Conservation (phyloP, 257 asterid genomes). For the Nemophila menziesii region DNA sequence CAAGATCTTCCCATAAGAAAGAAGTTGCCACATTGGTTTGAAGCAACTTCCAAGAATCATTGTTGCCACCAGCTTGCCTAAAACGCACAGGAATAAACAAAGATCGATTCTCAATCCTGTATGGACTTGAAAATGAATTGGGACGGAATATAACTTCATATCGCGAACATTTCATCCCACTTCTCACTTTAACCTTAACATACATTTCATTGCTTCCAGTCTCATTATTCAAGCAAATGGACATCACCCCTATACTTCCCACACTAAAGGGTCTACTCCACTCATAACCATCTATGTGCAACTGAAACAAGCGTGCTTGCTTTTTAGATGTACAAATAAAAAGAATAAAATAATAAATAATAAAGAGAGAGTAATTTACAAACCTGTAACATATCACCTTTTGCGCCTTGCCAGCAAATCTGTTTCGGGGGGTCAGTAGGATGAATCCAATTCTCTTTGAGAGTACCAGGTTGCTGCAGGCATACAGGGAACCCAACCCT, state of each 20-base stretch:
- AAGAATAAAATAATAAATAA: background rate
- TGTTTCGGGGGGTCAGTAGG: slow-evolving; percentile 75
- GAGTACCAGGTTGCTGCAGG: slow-evolving; percentile 64
- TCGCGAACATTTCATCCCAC: slow-evolving; percentile 68
- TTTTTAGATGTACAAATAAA: background rate
- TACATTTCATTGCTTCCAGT: slow-evolving; percentile 26
- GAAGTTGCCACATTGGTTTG: slow-evolving; percentile 74
- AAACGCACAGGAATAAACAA: slow-evolving; percentile 61
- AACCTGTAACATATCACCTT: slow-evolving; percentile 76
- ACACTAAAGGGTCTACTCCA: slow-evolving; percentile 84
- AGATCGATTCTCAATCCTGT: slow-evolving; percentile 96
- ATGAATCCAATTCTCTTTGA: slow-evolving; percentile 58
- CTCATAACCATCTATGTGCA: slow-evolving; percentile 70
- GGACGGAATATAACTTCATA: slow-evolving; percentile 87
- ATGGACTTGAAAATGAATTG: slow-evolving; percentile 71
- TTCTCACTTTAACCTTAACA: slow-evolving; percentile 73
- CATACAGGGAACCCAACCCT: slow-evolving; percentile 73
- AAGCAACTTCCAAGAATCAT: slow-evolving; percentile 69
- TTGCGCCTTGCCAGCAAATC: slow-evolving; percentile 69
- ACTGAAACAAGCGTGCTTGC: slow-evolving; percentile 23
- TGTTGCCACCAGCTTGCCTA: slow-evolving; percentile 77
- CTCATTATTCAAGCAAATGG: slow-evolving; percentile 58
- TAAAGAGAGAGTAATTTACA: slow-evolving; percentile 20
- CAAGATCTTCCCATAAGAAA: slow-evolving; percentile 95
- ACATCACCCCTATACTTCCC: slow-evolving; percentile 67